phyloP scores from a whole-genome alignment of 1,139 yeast genomes.

The Kodamaea sp. region DNA sequence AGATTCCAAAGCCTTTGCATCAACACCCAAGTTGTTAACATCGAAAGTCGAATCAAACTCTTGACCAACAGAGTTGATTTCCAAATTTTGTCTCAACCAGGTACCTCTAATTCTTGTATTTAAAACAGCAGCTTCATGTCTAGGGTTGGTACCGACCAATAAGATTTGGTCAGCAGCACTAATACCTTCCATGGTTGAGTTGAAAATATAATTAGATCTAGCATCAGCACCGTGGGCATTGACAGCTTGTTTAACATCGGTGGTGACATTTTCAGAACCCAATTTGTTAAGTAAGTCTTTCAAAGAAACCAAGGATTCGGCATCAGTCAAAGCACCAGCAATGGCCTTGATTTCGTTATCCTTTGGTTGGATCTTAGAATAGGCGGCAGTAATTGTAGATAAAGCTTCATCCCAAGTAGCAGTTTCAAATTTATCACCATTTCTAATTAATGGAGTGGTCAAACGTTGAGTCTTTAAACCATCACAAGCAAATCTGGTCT shows the following conservation, averaged over 20 bases:
- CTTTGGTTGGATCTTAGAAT: constrained; percentile 53
- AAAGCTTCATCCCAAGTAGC: constrained; percentile 91
- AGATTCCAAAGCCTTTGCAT: constrained; percentile 51
- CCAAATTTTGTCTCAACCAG: constrained; percentile 69
- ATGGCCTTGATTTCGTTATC: constrained; percentile 77
- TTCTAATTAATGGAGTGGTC: constrained; percentile 75
- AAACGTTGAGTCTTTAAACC: constrained; percentile 85
- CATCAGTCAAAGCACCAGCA: constrained; percentile 80
- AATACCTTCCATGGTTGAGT: constrained; percentile 74
- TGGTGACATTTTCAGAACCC: constrained; percentile 78
- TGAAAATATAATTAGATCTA: constrained; percentile 78
- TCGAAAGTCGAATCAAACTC: constrained; percentile 75
- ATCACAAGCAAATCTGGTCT: constrained; percentile 81
- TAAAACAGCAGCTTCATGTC: constrained; percentile 87
- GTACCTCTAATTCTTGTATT: constrained; percentile 82
- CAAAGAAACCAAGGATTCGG: constrained; percentile 76
- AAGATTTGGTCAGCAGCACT: constrained; percentile 81
- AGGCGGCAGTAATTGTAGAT: constrained; percentile 64
- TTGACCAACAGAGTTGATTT: constrained; percentile 71
- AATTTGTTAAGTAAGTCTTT: constrained; percentile 75
- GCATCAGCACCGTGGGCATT: constrained; percentile 70
- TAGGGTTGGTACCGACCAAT: constrained; percentile 81
- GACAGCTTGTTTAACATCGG: constrained; percentile 63
- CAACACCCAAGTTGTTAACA: constrained; percentile 59
- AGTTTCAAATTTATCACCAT: constrained; percentile 66